phyloP scores from a whole-genome alignment of 192 early-diverging fungal species.

The Coemansia sp. region DNA sequence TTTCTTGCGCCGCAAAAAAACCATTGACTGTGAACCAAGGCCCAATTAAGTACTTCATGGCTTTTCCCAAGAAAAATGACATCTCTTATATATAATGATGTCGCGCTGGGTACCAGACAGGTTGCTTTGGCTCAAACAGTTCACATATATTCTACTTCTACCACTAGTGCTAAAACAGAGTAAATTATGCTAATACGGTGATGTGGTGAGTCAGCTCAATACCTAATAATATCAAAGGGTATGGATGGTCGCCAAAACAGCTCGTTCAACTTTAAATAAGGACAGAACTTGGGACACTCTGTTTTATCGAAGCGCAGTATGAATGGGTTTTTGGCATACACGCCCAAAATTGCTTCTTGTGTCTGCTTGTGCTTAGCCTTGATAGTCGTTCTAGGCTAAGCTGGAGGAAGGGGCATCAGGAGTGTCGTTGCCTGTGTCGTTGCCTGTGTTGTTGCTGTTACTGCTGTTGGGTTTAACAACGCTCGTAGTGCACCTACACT shows the following conservation, averaged over 20 bases:
- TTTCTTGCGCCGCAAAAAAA: not conserved
- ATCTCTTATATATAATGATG: not conserved
- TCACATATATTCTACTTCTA: not conserved
- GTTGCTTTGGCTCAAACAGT: not conserved
- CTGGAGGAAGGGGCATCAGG: too few species aligned
- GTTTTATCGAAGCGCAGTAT: too few species aligned
- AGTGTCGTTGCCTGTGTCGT: too few species aligned
- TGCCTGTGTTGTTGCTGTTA: too few species aligned
- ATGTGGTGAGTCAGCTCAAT: not conserved
- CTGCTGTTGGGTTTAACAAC: too few species aligned
- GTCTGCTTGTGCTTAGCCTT: too few species aligned
- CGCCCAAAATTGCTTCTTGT: too few species aligned
- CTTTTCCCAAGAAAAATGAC: not conserved
- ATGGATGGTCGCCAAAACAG: not conserved
- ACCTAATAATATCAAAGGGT: not conserved
- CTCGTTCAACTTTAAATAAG: not conserved
- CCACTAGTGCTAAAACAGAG: not conserved
- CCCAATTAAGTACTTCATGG: not conserved
- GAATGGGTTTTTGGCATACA: too few species aligned
- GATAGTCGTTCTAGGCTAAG: too few species aligned
- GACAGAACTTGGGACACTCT: too few species aligned
- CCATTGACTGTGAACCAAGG: not conserved
- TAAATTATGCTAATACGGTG: not conserved
- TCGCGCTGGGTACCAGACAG: not conserved
- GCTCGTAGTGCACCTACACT: not conserved